Evolutionary conservation across 2,329 filamentous ascomycete species (phyloP).

Genomic region (Raffaelea ambrosiae): DNA sequence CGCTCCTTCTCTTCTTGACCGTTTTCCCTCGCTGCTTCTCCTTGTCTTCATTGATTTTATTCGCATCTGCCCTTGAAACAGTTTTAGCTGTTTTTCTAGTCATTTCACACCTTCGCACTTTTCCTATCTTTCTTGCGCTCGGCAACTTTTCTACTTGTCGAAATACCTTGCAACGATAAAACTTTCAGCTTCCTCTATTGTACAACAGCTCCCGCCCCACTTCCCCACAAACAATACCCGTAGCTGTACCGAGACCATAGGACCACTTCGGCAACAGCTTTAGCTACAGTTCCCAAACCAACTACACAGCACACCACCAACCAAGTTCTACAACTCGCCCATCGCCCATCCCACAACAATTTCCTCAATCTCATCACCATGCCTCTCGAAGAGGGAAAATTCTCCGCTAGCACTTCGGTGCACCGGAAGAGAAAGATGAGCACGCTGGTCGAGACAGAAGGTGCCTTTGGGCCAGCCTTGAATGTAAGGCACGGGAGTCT

Average conservation of each 20-base stretch:
- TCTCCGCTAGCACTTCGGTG: slow-evolving; percentile 34
- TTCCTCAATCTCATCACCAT: too few species aligned
- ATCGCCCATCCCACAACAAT: background rate
- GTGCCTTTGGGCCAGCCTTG: slow-evolving; percentile 34
- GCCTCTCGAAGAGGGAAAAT: slow-evolving; percentile 18
- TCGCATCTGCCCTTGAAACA: background rate
- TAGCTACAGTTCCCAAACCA: background rate
- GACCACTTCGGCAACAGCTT: background rate
- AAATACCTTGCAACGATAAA: too few species aligned
- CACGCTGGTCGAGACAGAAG: slow-evolving; percentile 31
- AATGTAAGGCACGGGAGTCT: slow-evolving; percentile 33
- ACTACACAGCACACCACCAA: too few species aligned
- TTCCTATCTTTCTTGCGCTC: too few species aligned
- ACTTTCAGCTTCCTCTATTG: too few species aligned
- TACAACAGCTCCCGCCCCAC: too few species aligned
- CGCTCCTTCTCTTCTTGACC: background rate
- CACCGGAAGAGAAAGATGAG: slow-evolving; percentile 40
- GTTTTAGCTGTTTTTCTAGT: too few species aligned
- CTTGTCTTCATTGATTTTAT: background rate
- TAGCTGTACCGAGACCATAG: background rate
- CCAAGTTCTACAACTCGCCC: too few species aligned
- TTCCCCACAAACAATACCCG: background rate
- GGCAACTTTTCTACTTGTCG: too few species aligned
- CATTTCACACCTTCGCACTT: too few species aligned
- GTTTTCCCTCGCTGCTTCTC: background rate